These are phyloP conservation scores for Niebla homalea DNA, from an alignment of 495 filamentous ascomycete species.

Conservation along the genomic window DNA sequence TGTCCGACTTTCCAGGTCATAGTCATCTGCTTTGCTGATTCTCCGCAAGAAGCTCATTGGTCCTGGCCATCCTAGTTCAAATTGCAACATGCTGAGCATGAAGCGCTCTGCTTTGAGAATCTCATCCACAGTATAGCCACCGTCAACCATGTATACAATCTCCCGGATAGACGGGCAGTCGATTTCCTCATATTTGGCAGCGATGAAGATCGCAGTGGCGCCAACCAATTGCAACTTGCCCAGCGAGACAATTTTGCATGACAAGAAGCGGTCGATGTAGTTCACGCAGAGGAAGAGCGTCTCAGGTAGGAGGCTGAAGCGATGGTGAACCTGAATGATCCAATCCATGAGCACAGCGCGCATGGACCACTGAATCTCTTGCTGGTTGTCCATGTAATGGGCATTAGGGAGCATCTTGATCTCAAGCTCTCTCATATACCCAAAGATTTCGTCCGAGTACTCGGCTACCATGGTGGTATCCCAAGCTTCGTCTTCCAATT, in stretches of 20 bases:
- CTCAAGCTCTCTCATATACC: slow-evolving; percentile 81
- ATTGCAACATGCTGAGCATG: slow-evolving; percentile 92
- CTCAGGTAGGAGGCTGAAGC: slow-evolving; percentile 83
- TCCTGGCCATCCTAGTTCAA: slow-evolving; percentile 90
- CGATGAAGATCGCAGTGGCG: slow-evolving; percentile 89
- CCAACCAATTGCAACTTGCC: slow-evolving; percentile 93
- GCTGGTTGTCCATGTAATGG: slow-evolving; percentile 92
- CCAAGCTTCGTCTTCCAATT: slow-evolving; percentile 74
- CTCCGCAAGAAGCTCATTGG: slow-evolving; percentile 95
- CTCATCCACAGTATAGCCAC: slow-evolving; percentile 76
- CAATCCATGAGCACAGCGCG: slow-evolving; percentile 95
- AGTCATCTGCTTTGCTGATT: slow-evolving; percentile 98
- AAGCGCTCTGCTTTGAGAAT: slow-evolving; percentile 95
- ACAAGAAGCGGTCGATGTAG: slow-evolving; percentile 93
- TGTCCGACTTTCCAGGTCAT: slow-evolving; percentile 88
- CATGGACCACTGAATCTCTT: slow-evolving; percentile 99
- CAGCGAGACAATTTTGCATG: slow-evolving; percentile 84
- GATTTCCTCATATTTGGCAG: slow-evolving; percentile 97
- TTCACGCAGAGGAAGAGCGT: slow-evolving; percentile 89
- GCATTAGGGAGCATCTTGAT: slow-evolving; percentile 68
- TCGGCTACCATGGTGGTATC: slow-evolving; percentile 98
- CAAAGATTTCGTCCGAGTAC: slow-evolving; percentile 90
- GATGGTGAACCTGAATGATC: slow-evolving; percentile 88
- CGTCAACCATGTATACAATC: slow-evolving; percentile 97
- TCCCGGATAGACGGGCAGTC: slow-evolving; percentile 88